A percentile compares a stretch with the other conserved stretches of the same genome.
Conservation (phyloP, 2,329 filamentous ascomycete genomes). For the Trichoderma semiorbis region DNA sequence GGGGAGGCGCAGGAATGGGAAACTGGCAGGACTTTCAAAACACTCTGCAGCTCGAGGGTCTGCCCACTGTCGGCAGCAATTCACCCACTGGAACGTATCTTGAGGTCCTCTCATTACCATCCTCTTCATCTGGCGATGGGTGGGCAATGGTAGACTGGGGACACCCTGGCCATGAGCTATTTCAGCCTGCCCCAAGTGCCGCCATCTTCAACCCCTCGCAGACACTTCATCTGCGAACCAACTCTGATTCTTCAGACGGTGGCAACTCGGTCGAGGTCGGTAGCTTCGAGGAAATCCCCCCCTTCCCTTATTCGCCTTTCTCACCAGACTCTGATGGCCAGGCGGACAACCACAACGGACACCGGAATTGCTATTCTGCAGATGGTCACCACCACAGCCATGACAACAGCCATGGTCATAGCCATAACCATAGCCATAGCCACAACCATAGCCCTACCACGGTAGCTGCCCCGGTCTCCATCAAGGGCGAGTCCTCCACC, state of each 20-base stretch:
- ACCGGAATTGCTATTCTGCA: constrained; percentile 60
- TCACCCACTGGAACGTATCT: constrained; percentile 59
- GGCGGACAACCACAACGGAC: constrained; percentile 55
- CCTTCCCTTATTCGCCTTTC: constrained; percentile 72
- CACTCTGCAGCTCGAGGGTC: constrained; percentile 50
- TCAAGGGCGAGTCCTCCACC: constrained; percentile 51
- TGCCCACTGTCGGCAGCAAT: constrained; percentile 43
- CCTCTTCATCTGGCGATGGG: constrained; percentile 79
- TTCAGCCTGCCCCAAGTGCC: constrained; percentile 48
- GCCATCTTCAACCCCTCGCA: constrained; percentile 91
- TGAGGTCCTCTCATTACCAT: constrained; percentile 78
- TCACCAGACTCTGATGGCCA: constrained; percentile 79
- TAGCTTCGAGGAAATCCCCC: constrained; percentile 75
- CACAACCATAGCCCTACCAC: constrained; percentile 65
- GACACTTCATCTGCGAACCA: constrained; percentile 81
- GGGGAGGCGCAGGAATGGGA: constrained; percentile 59
- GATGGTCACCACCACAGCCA: constrained; percentile 50
- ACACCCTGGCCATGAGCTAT: constrained; percentile 64
- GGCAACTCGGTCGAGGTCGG: constrained; percentile 63
- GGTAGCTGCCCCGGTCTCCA: constrained; percentile 64
- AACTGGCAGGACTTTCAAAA: constrained; percentile 79
- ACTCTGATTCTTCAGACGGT: constrained; percentile 80
- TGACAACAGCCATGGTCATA: constrained; percentile 50
- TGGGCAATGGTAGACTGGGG: constrained; percentile 80
- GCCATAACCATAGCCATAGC: constrained; percentile 44